A percentile compares a stretch with the other conserved stretches of the same genome.
Conservation (phyloP, 1,284 basidiomycete species). For the Pterulicium gracile region DNA sequence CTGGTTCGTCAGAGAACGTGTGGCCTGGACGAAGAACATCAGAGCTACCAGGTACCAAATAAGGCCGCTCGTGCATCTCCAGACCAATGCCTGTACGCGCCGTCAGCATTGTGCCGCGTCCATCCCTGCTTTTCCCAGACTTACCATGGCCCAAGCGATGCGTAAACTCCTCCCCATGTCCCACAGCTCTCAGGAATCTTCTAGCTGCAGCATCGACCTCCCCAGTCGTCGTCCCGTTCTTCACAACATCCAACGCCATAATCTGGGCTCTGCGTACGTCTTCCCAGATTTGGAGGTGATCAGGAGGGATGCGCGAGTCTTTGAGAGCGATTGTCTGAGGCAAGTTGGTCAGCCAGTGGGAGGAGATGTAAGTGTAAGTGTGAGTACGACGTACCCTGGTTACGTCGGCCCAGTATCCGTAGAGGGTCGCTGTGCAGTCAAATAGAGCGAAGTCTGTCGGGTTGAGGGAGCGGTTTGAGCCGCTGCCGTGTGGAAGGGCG, state of each 20-base stretch:
- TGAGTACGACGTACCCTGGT: conserved; percentile 56
- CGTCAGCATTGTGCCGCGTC: too few relatives aligned
- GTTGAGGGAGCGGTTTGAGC: conserved; percentile 51
- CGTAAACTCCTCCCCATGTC: conserved; percentile 59
- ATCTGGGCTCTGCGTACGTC: conserved; percentile 57
- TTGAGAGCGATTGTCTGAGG: conserved; percentile 60
- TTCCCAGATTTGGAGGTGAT: conserved; percentile 56
- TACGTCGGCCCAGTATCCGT: conserved; percentile 71
- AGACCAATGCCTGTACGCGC: conserved; percentile 76
- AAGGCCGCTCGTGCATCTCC: conserved; percentile 75
- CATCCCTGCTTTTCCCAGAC: conserved; percentile 8
- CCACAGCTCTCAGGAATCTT: conserved; percentile 29
- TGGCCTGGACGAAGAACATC: conserved; percentile 53
- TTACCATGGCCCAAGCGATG: conserved; percentile 73
- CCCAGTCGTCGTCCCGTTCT: conserved; percentile 37
- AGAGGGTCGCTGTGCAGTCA: conserved; percentile 61
- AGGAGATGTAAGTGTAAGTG: neutral
- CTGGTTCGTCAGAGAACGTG: conserved; percentile 77
- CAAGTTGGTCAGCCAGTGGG: neutral
- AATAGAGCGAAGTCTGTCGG: conserved; percentile 65
- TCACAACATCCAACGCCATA: conserved; percentile 39
- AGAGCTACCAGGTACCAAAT: conserved; percentile 59
- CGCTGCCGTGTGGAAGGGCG: conserved; percentile 74
- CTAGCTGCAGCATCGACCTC: conserved; percentile 65
- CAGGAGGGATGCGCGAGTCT: conserved; percentile 39